Evolutionary conservation across 306 rosid genomes (phyloP).

Genomic region (Gastrolobium bilobum): DNA sequence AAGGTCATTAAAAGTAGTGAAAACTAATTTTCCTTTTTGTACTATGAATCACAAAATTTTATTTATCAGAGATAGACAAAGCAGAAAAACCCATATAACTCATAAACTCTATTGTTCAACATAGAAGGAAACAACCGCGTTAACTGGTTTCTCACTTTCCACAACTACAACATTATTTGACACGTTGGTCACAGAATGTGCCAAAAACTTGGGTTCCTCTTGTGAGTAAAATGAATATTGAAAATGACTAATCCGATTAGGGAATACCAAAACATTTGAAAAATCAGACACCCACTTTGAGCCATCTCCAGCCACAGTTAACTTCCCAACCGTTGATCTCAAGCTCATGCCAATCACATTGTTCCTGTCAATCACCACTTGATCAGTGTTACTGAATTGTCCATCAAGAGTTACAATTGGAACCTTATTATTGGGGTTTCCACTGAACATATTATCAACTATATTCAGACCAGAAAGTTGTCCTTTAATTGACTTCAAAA

Average conservation of each 20-base stretch:
- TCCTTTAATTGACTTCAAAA: constrained; percentile 65
- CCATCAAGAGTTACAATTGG: constrained; percentile 56
- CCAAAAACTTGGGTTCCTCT: constrained; percentile 47
- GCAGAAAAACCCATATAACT: not conserved
- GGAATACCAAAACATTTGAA: constrained; percentile 49
- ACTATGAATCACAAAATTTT: no score
- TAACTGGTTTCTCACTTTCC: constrained; percentile 6
- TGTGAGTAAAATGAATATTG: not conserved
- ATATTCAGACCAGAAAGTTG: constrained; percentile 56
- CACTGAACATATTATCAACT: constrained; percentile 61
- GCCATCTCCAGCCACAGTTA: constrained; percentile 51
- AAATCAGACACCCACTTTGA: constrained; percentile 63
- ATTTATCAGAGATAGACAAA: not conserved
- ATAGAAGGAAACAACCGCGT: constrained; percentile 2
- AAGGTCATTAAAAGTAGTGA: no score
- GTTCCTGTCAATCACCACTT: constrained; percentile 59
- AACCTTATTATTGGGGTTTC: constrained; percentile 39
- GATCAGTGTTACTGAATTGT: constrained; percentile 48
- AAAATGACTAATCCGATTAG: constrained; percentile 45
- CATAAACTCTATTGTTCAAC: not conserved
- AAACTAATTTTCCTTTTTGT: not conserved
- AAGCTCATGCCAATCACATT: constrained; percentile 55
- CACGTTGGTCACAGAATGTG: constrained; percentile 56
- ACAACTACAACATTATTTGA: constrained; percentile 57
- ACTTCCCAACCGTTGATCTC: constrained; percentile 59